Base-by-base conservation (phyloP, 1,139 yeast species). In the Magnusiomyces sp. region DNA sequence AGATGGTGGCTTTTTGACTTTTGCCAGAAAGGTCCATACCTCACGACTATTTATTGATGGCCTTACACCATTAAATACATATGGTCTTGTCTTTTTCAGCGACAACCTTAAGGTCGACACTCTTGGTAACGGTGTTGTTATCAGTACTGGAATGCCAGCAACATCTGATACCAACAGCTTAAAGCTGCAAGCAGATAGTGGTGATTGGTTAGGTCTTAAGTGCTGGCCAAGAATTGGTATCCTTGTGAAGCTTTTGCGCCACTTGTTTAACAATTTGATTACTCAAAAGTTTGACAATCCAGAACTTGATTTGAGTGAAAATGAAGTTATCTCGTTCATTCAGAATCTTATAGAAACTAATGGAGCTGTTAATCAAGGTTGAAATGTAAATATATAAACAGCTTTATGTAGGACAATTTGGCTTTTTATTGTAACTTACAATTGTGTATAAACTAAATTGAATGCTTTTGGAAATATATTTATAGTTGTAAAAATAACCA, bases 221-320 rank as follows among this genome's bases (percentile, higher is more conserved):
- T 86, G 95, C 2, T 89, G 97, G 97, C 86, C 95, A 56, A 84
- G 94, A 58, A 88, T 90, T 61, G 97, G 94, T 0, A 95, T 92
- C 3, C 70, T 90, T 48, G 75, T 89, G 39, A 85, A 85, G 54
- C 77, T 83, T 52, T 68, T 92, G 48, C 71, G 95, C 56, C 62
- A 70, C 17, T 63, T 88, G 44, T 68, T 90, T 29, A 95, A 89
- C 61, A 70, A 75, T 17, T 77, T 84, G 1, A 76, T 90, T 50
- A 84, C 78, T 46, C 74, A 73, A 29, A 79, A 79, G 54, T 64
- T 82, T 44, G 76, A 74, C 14, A 66, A 69, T 42, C 77, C 79
- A 2, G 45, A 52, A 32, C 45, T 56, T 10, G 64, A 62, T 45
- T 54, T 65, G 13, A 55, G 61, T 6, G 51, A 53, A 13, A 40